phyloP scores from a whole-genome alignment of 148 eudicot species.

The Drosera capensis region DNA sequence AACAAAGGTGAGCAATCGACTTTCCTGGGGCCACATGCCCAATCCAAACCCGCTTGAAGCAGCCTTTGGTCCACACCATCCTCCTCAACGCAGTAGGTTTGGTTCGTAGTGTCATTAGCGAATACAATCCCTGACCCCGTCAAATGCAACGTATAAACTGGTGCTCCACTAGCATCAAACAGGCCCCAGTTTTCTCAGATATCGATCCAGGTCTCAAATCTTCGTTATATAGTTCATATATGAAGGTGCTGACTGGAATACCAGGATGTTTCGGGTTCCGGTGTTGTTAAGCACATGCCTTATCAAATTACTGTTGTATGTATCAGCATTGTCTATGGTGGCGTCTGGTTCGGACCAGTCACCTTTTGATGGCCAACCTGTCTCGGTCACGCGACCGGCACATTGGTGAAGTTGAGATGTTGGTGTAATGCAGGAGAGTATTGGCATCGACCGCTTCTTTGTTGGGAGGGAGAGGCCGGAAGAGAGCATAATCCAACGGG shows the following conservation, averaged over 20 bases:
- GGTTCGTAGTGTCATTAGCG: too few species aligned
- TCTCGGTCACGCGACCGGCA: constrained; percentile 77
- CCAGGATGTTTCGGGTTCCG: constrained; percentile 96
- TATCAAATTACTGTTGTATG: constrained; percentile 78
- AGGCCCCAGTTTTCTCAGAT: constrained; percentile 96
- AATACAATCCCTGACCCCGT: too few species aligned
- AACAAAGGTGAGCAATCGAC: too few species aligned
- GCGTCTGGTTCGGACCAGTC: constrained; percentile 72
- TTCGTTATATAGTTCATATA: constrained; percentile 83
- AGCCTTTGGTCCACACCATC: too few species aligned
- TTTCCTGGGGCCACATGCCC: too few species aligned
- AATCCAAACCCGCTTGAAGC: too few species aligned
- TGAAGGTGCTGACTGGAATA: constrained; percentile 57
- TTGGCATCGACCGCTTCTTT: constrained; percentile 94
- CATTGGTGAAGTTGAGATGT: constrained; percentile 79
- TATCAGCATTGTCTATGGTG: too few species aligned
- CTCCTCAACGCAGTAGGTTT: too few species aligned
- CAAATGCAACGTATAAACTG: too few species aligned
- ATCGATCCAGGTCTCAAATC: constrained; percentile 52
- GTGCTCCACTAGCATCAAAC: too few species aligned
- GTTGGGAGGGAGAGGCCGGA: constrained; percentile 76
- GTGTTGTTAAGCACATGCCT: constrained; percentile 67
- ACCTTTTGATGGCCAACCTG: constrained; percentile 98
- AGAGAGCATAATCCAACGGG: constrained; percentile 81
- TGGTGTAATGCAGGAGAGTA: constrained; percentile 82